A percentile compares a stretch with the other conserved stretches of the same genome.
Evolutionary conservation across 169 alveolate species (phyloP).

Genomic region (Plasmodium berghei): DNA sequence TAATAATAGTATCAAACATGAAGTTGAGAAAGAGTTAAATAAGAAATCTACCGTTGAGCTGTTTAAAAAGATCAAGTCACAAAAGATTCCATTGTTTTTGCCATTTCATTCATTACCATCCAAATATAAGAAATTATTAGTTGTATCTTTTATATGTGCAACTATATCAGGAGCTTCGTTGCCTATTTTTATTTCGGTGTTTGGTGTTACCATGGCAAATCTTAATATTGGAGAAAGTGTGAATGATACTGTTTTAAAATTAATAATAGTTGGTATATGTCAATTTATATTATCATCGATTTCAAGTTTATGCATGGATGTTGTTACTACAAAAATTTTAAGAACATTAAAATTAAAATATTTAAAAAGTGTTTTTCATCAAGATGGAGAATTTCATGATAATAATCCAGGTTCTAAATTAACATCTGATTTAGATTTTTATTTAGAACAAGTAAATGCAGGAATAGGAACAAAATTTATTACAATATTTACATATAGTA

Average conservation of each 20-base stretch:
- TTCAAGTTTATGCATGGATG: conserved; percentile 58
- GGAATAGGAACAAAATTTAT: conserved; percentile 76
- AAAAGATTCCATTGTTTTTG: conserved; percentile 51
- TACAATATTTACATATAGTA: conserved; percentile 74
- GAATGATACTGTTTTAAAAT: conserved; percentile 34
- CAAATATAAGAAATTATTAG: conserved; percentile 27
- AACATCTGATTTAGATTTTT: conserved; percentile 74
- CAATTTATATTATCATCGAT: conserved; percentile 57
- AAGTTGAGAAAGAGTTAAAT: conserved; percentile 66
- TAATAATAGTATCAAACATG: conserved; percentile 48
- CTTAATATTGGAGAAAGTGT: conserved; percentile 41
- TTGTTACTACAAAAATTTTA: conserved; percentile 37
- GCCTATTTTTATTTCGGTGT: conserved; percentile 54
- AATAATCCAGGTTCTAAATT: conserved; percentile 75
- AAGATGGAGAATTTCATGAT: conserved; percentile 79
- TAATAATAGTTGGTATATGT: conserved; percentile 36
- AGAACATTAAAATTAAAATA: conserved; percentile 53
- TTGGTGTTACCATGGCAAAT: conserved; percentile 53
- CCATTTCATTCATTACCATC: conserved; percentile 65
- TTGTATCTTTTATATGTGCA: conserved; percentile 63
- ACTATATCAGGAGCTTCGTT: conserved; percentile 55
- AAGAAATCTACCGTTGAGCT: conserved; percentile 38
- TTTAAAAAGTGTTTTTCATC: conserved; percentile 74
- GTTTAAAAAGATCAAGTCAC: conserved; percentile 34
- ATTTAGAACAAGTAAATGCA: conserved; percentile 72